Base-by-base conservation (phyloP, 805 yeast species). In the Wickerhamomyces canadensis region DNA sequence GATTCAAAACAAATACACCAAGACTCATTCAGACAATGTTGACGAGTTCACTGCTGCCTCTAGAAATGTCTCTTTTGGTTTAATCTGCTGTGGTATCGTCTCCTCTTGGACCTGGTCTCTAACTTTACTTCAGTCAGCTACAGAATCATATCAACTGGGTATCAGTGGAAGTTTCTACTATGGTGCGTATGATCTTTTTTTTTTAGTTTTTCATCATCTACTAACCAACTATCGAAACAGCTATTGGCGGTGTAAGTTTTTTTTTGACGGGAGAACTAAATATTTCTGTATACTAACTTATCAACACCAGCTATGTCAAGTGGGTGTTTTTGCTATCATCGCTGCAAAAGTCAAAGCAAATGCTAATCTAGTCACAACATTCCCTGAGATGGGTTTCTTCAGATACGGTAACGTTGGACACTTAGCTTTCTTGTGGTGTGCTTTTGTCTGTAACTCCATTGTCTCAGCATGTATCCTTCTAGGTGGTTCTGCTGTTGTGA, bases 11-110 rank as follows among this genome's bases (percentile, higher is more conserved):
- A 55, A 45, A 27, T 66, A 54, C 47, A 61, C 70, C 5, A 44
- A 35, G 12, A 47, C 47, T 16, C 57, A 55, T 25, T 48, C 57
- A 7, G 44, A 49, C 19, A 45, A 46, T 16, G 55, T 55, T 8
- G 74, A 70, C 37, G 66, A 62, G 51, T 68, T 68, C 44, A 58
- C 68, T 4, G 66, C 73, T 4, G 72, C 74, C 8, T 61, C 66
- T 5, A 60, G 75, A 54, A 57, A 58, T 33, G 65, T 68, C 28
- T 62, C 67, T 24, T 55, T 68, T 14, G 73, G 72, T 24, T 44
- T 70, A 18, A 61, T 68, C 30, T 62, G 66, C 19, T 63, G 67
- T 18, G 67, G 70, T 10, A 64, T 67, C 18, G 68, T 68, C 6
- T 60, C 67, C n/a, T 55, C 66, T n/a, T 58, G 64, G 66, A 56